Base-by-base conservation (phyloP, 2,329 filamentous ascomycete species). In the Fusarium piperis region DNA sequence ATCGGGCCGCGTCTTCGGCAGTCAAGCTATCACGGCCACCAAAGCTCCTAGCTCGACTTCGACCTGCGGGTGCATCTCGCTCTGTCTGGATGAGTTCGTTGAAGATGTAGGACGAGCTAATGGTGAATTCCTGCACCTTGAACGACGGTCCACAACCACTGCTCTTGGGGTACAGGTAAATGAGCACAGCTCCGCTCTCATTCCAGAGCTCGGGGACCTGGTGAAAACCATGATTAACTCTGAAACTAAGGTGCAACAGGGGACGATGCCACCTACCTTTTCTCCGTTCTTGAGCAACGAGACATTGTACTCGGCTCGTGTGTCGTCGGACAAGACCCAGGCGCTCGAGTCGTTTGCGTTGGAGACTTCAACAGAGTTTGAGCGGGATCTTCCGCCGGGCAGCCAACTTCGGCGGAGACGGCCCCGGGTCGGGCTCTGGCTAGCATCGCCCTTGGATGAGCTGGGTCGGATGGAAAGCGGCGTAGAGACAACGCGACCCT, bases 201-300 rank as follows among this genome's bases (percentile, higher is more conserved):
- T 90, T 88, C 90, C 90, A 92, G 20, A 92, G 79, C 77, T 92
- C 90, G 2, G 90, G 88, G 5, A 92, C 87, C 88, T 90, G 61
- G 58, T 53, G 28, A 55, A 64, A 41, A 57, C 41, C 48, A 65
- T 46, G 4, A 64, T 75, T 70, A 70, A 72, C 58, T 62, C 59
- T 67, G 33, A 35, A 68, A 69, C 28, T 12, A 41, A 41, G 48
- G 44, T 62, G 60, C 18, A 44, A 64, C 59, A 48, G 51, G 32
- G 32, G 32, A 52, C 20, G 75, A 65, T 75, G 33, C 35, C 73
- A 67, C 75, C 71, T 76, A 89, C 87, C 82, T 87, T 89, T 72
- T 91, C 88, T 20, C 85, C 86, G 46, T 85, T 86, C 23, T 83
- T 77, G 59, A 91, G 79, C 33, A 85, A 84, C 8, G 82, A 77